Percentiles rank a stretch among this genome's conserved stretches.
Evolutionary conservation across 73 alveolate species (phyloP).

Genomic region (Paramecium caudatum): DNA sequence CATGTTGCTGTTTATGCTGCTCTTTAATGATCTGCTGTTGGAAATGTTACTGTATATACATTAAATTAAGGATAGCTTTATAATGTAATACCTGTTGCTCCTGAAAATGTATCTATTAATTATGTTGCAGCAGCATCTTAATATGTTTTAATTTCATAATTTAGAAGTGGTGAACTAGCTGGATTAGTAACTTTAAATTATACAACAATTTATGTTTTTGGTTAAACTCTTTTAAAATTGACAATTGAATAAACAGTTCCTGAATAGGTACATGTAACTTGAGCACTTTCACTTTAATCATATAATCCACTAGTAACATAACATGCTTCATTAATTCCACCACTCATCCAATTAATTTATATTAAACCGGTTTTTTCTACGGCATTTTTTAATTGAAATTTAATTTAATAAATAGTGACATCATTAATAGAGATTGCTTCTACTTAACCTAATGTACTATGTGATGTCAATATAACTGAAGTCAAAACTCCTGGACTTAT

Average conservation of each 20-base stretch:
- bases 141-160: slow-evolving; percentile 49
- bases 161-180: neutral
- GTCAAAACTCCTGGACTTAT: slow-evolving; percentile 34
- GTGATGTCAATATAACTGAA: neutral
- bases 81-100: neutral
- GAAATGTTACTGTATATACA: slow-evolving; percentile 9
- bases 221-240: slow-evolving; percentile 28
- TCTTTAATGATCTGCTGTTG: slow-evolving; percentile 53
- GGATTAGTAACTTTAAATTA: slow-evolving; percentile 44
- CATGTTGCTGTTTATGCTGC: slow-evolving; percentile 61
- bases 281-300: slow-evolving; percentile 35
- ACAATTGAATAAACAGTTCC: neutral
- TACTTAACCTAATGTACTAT: neutral
- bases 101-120: slow-evolving; percentile 37
- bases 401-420: slow-evolving; percentile 15
- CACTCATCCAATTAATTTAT: slow-evolving; percentile 36
- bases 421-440: slow-evolving; percentile 46
- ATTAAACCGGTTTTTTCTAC: neutral
- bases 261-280: neutral
- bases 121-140: slow-evolving; percentile 17
- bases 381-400: slow-evolving; percentile 2
- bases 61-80: neutral
- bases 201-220: neutral
- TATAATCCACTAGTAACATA: slow-evolving; percentile 26
- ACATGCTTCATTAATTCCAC: slow-evolving; percentile 35